Conservation (phyloP, 2,329 filamentous ascomycete genomes). For the Arachnomyces sp. region DNA sequence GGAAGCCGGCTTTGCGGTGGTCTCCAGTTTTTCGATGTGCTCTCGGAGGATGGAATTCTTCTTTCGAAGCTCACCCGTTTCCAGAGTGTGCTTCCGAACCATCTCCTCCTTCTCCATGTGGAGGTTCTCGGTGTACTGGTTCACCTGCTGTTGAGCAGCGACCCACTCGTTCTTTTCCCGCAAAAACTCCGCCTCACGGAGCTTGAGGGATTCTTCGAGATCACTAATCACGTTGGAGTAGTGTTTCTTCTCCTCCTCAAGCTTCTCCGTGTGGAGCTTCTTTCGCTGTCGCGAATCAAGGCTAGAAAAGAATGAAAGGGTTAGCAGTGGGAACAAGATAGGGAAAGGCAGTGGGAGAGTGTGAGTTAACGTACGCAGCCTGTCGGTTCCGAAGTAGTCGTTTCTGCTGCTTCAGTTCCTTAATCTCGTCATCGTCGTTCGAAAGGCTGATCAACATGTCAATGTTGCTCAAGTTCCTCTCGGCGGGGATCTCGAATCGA, state of each 20-base stretch:
- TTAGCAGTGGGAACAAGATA: conserved; percentile 14
- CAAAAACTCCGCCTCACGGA: conserved; percentile 47
- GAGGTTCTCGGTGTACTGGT: conserved; percentile 67
- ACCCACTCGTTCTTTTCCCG: conserved; percentile 57
- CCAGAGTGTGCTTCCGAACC: conserved; percentile 77
- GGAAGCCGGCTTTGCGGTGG: conserved; percentile 25
- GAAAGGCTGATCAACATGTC: conserved; percentile 85
- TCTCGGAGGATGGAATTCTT: conserved; percentile 78
- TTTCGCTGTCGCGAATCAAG: conserved; percentile 95
- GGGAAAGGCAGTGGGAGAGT: conserved; percentile 21
- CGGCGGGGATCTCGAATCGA: conserved; percentile 90
- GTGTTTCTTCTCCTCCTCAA: conserved; percentile 95
- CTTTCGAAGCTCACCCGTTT: conserved; percentile 86
- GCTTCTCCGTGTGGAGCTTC: conserved; percentile 94
- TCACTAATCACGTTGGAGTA: conserved; percentile 68
- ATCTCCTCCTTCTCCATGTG: conserved; percentile 87
- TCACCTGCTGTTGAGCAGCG: conserved; percentile 65
- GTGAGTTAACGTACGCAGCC: conserved; percentile 69
- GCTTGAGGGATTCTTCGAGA: conserved; percentile 70
- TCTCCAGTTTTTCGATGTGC: conserved; percentile 44
- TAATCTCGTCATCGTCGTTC: conserved; percentile 77
- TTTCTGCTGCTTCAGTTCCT: conserved; percentile 98
- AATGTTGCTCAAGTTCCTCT: conserved; percentile 89
- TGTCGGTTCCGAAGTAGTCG: conserved; percentile 88
- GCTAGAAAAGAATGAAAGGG: conserved; percentile 39